phyloP scores from a whole-genome alignment of 306 rosid species.

The Begonia loranthoides region DNA sequence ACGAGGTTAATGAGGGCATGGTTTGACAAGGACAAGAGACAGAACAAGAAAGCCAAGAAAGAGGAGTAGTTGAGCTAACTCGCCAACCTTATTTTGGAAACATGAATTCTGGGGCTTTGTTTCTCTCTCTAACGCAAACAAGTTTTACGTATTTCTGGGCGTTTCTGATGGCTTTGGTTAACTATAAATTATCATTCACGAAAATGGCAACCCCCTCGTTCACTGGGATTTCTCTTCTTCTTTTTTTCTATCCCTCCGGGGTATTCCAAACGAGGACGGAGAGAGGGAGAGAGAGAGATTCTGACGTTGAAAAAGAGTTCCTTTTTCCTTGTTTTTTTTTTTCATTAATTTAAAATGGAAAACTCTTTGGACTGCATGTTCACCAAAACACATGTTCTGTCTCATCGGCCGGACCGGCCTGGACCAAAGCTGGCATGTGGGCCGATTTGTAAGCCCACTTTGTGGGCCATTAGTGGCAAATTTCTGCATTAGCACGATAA shows the following conservation, averaged over 20 bases:
- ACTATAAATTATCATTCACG: constrained; percentile 4
- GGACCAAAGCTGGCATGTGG: too few species aligned
- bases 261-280: constrained; percentile 32
- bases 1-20: constrained; percentile 7
- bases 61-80: constrained; percentile 25
- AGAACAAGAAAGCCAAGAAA: constrained; percentile 14
- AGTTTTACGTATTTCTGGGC: too few species aligned
- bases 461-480: too few species aligned
- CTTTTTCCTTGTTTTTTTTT: background rate
- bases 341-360: background rate
- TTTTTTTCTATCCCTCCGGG: constrained; percentile 23
- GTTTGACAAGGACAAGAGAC: constrained; percentile 17
- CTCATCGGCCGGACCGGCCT: too few species aligned
- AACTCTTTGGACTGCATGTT: too few species aligned
- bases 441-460: too few species aligned
- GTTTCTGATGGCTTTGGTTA: constrained; percentile 3
- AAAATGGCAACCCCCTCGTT: constrained; percentile 28
- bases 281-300: constrained; percentile 3
- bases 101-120: background rate
- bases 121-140: too few species aligned
- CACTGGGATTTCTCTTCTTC: constrained; percentile 16
- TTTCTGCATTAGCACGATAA: too few species aligned
- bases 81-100: constrained; percentile 5
- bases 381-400: background rate
- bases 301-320: constrained; percentile 19